phyloP scores from a whole-genome alignment of 768 basidiomycete genomes.

The Punctularia strigosozonata region DNA sequence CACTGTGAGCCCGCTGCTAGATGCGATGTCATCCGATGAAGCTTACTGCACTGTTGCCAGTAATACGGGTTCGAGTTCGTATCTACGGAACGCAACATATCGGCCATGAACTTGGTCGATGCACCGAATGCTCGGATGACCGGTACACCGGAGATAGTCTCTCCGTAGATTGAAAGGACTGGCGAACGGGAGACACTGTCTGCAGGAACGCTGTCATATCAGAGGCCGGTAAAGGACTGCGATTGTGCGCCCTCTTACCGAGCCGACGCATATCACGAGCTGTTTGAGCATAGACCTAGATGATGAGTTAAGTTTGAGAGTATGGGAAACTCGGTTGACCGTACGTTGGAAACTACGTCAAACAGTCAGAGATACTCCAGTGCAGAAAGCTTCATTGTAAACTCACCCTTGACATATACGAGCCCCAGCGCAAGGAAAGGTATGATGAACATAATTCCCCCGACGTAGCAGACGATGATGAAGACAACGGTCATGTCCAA shows the following conservation, averaged over 20 bases:
- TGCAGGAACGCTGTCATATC: slow-evolving; percentile 2
- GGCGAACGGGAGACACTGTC: slow-evolving; percentile 35
- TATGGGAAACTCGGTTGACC: too few relatives aligned
- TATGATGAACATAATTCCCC: slow-evolving; percentile 64
- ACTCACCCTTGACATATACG: slow-evolving; percentile 63
- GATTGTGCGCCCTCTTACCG: slow-evolving; percentile 27
- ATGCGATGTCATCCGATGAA: too few relatives aligned
- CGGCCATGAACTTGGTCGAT: slow-evolving; percentile 73
- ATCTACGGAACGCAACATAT: slow-evolving; percentile 75
- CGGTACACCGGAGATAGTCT: slow-evolving; percentile 39
- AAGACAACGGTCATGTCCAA: slow-evolving; percentile 65
- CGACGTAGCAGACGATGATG: slow-evolving; percentile 63
- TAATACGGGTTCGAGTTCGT: slow-evolving; percentile 70
- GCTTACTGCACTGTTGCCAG: slow-evolving; percentile 84
- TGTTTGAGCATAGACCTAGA: slow-evolving; percentile 66
- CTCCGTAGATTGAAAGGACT: slow-evolving; percentile 38
- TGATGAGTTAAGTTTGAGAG: slow-evolving; percentile 4
- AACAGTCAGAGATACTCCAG: too few relatives aligned
- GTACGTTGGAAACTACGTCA: too few relatives aligned
- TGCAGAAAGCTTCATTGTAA: not conserved
- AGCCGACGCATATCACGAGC: slow-evolving; percentile 77
- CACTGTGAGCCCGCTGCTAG: too few relatives aligned
- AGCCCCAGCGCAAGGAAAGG: slow-evolving; percentile 41
- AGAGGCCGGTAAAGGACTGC: not conserved
- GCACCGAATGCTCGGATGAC: slow-evolving; percentile 80